These are phyloP conservation scores for Davidsoniella neocaledoniae DNA, from an alignment of 2,329 filamentous ascomycete genomes.

Conservation along the genomic window DNA sequence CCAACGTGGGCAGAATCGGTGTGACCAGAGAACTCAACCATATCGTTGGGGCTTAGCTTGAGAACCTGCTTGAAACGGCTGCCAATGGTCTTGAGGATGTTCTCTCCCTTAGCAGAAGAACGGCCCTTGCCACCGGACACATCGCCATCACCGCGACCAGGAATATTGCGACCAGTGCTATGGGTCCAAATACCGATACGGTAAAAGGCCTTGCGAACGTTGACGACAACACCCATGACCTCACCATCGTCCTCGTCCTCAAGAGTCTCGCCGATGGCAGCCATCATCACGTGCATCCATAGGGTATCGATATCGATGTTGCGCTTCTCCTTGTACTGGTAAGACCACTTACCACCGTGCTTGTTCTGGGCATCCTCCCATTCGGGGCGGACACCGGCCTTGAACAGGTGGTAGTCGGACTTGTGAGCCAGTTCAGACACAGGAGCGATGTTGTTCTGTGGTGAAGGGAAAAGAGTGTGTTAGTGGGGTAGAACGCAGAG, in stretches of 20 bases:
- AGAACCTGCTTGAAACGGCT: conserved; percentile 85
- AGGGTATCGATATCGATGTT: conserved; percentile 81
- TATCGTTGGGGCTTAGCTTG: conserved; percentile 57
- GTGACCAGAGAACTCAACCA: conserved; percentile 90
- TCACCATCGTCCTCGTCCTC: conserved; percentile 90
- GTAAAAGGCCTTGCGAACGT: conserved; percentile 96
- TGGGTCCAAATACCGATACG: conserved; percentile 95
- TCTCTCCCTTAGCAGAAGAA: conserved; percentile 64
- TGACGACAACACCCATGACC: conserved; percentile 98
- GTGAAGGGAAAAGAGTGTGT: not conserved
- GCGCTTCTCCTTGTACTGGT: conserved; percentile 93
- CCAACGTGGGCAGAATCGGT: conserved; percentile 85
- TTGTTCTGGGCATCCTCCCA: conserved; percentile 99
- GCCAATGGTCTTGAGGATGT: conserved; percentile 71
- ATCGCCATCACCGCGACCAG: conserved; percentile 56
- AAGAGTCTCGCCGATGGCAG: conserved; percentile 92
- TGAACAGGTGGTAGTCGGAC: conserved; percentile 99
- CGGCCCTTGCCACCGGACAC: conserved; percentile 63
- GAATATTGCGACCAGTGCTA: conserved; percentile 73
- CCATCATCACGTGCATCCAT: conserved; percentile 94
- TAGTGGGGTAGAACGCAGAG: not conserved
- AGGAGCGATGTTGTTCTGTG: conserved; percentile 91
- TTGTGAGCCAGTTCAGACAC: conserved; percentile 92
- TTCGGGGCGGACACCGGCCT: conserved; percentile 87
- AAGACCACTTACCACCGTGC: conserved; percentile 98